Evolutionary conservation across 2,329 filamentous ascomycete genomes (phyloP).

Genomic region (Shiraia bambusicola): DNA sequence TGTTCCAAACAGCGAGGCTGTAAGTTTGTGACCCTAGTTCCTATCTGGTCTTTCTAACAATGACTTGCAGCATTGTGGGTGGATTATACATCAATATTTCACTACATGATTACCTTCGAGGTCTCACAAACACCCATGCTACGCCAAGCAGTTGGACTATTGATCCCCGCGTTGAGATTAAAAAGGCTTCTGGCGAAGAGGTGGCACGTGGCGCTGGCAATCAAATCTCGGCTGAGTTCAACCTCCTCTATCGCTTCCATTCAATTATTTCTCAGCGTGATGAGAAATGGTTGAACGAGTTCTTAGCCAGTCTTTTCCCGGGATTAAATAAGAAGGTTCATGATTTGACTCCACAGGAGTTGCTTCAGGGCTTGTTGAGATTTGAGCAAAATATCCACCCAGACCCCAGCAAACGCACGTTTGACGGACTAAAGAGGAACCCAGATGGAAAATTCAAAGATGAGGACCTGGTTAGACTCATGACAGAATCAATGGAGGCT

Average conservation of each 20-base stretch:
- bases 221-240: slow-evolving; percentile 80
- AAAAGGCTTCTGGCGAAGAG: slow-evolving; percentile 53
- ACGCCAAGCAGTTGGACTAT: slow-evolving; percentile 74
- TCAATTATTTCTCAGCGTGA: slow-evolving; percentile 71
- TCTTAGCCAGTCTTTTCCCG: slow-evolving; percentile 30
- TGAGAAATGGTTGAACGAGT: slow-evolving; percentile 69
- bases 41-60: slow-evolving; percentile 12
- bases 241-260: slow-evolving; percentile 81
- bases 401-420: slow-evolving; percentile 67
- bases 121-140: slow-evolving; percentile 69
- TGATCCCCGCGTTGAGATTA: slow-evolving; percentile 58
- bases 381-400: slow-evolving; percentile 49
- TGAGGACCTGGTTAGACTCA: slow-evolving; percentile 69
- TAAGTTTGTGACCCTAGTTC: slow-evolving; percentile 50
- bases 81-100: slow-evolving; percentile 55
- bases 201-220: slow-evolving; percentile 73
- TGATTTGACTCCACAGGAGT: slow-evolving; percentile 57
- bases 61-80: neutral
- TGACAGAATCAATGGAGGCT: slow-evolving; percentile 66
- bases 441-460: slow-evolving; percentile 68
- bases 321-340: neutral
- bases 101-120: slow-evolving; percentile 73
- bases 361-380: neutral
- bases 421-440: slow-evolving; percentile 64
- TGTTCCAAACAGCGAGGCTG: slow-evolving; percentile 44